Conservation (phyloP, 352 stramenopile genomes). For the Pythium guiyangense region DNA sequence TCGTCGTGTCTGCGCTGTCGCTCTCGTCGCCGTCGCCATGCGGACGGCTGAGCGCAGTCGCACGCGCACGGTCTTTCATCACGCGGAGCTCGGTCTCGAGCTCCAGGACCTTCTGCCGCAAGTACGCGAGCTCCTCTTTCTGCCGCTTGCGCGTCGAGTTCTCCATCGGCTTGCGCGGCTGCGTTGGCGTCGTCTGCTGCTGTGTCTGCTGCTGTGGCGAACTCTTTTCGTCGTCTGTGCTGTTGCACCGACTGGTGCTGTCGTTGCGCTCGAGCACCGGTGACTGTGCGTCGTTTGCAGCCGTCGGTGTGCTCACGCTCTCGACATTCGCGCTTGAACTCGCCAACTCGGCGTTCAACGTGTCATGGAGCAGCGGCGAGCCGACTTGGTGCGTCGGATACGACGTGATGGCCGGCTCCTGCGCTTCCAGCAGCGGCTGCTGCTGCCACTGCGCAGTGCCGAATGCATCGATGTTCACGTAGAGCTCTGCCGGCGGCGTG, state of each 20-base stretch:
- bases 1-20: too few species aligned
- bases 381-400: neutral
- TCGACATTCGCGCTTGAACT: too few species aligned
- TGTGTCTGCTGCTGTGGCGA: neutral
- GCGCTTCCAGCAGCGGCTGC: too few species aligned
- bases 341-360: too few species aligned
- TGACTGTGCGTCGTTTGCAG: too few species aligned
- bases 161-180: conserved; percentile 24
- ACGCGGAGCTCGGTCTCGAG: conserved; percentile 32
- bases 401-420: too few species aligned
- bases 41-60: neutral
- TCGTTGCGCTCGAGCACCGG: too few species aligned
- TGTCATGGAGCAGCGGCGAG: too few species aligned
- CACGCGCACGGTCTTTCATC: conserved; percentile 3
- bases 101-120: conserved; percentile 35
- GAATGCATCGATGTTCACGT: neutral
- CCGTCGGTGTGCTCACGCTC: too few species aligned
- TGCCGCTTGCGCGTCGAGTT: conserved; percentile 50
- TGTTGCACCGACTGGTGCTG: neutral
- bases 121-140: conserved; percentile 50
- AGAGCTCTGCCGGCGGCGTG: neutral
- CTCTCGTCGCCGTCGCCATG: neutral
- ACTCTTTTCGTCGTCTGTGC: neutral
- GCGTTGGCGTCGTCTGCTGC: neutral
- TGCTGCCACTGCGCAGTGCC: neutral